Evolutionary conservation across 139 green algal species (phyloP).

Genomic region (Asterochloris sp.): DNA sequence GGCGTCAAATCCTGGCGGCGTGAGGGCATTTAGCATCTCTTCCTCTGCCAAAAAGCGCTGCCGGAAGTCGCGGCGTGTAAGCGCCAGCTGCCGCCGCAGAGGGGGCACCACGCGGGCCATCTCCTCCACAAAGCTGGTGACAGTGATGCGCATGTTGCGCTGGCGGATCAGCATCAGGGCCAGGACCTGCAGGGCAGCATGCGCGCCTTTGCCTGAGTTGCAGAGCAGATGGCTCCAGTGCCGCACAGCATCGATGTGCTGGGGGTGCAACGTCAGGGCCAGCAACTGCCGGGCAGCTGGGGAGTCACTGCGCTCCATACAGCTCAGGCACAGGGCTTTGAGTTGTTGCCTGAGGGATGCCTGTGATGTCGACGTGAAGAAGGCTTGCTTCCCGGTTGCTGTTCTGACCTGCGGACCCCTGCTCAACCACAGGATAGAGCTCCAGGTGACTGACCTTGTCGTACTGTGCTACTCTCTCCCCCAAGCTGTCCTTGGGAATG

Average conservation of each 20-base stretch:
- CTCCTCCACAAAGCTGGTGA: slow-evolving; percentile 9
- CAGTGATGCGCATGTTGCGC: slow-evolving; percentile 10
- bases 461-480: no score
- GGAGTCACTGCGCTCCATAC: background rate
- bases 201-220: background rate
- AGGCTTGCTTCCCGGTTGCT: background rate
- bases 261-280: background rate
- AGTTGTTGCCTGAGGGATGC: background rate
- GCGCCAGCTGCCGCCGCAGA: background rate
- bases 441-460: no score
- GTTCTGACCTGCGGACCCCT: no score
- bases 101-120: slow-evolving; percentile 8
- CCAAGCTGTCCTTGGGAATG: no score
- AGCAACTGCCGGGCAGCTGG: background rate
- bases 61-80: background rate
- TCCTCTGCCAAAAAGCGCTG: slow-evolving; percentile 9
- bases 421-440: no score
- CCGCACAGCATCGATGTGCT: background rate
- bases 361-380: no score
- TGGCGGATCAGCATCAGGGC: slow-evolving; percentile 14
- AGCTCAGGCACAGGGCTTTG: background rate
- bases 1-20: slow-evolving; percentile 10
- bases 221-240: background rate
- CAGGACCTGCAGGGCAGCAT: slow-evolving; percentile 15
- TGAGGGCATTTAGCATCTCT: slow-evolving; percentile 9